Percentiles rank a stretch among this genome's conserved stretches.
These are phyloP conservation scores for Penicillium sp. DNA, from an alignment of 2,329 filamentous ascomycete genomes.

Conservation along the genomic window DNA sequence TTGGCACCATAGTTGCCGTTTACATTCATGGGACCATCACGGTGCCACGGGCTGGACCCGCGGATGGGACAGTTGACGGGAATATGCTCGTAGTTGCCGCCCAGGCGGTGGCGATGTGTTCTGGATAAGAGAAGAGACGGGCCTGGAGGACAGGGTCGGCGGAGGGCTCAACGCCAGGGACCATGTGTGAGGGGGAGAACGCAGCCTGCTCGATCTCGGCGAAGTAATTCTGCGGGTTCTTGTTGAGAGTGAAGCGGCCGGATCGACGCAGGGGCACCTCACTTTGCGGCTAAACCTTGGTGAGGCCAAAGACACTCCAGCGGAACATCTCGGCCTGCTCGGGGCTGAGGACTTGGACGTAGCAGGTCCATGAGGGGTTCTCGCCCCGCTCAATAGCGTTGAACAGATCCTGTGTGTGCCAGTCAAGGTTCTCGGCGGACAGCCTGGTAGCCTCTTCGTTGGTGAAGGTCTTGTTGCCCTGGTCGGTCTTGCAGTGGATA, in stretches of 20 bases:
- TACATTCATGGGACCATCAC: slow-evolving; percentile 70
- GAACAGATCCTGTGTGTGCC: slow-evolving; percentile 64
- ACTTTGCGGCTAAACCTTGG: slow-evolving; percentile 67
- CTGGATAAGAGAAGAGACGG: slow-evolving; percentile 70
- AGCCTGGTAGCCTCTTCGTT: slow-evolving; percentile 58
- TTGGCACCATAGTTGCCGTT: slow-evolving; percentile 64
- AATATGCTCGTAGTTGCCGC: slow-evolving; percentile 65
- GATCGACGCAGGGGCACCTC: slow-evolving; percentile 63
- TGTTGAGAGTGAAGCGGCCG: slow-evolving; percentile 64
- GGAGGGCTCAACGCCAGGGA: slow-evolving; percentile 67
- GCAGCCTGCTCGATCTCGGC: slow-evolving; percentile 70
- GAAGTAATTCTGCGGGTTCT: slow-evolving; percentile 68
- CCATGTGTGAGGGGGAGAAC: slow-evolving; percentile 67
- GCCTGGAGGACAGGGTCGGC: slow-evolving; percentile 70
- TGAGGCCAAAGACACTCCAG: slow-evolving; percentile 68
- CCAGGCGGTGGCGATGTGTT: slow-evolving; percentile 66
- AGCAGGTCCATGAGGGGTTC: slow-evolving; percentile 63
- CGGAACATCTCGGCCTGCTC: slow-evolving; percentile 61
- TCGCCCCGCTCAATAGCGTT: slow-evolving; percentile 63
- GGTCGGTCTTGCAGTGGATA: slow-evolving; percentile 64
- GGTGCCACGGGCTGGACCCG: slow-evolving; percentile 65
- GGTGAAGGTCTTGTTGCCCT: slow-evolving; percentile 62
- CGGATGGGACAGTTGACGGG: slow-evolving; percentile 59
- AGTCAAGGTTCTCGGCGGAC: slow-evolving; percentile 61
- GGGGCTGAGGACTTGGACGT: slow-evolving; percentile 63